Conservation (phyloP, 805 yeast species). For the Candida coleopterorum region DNA sequence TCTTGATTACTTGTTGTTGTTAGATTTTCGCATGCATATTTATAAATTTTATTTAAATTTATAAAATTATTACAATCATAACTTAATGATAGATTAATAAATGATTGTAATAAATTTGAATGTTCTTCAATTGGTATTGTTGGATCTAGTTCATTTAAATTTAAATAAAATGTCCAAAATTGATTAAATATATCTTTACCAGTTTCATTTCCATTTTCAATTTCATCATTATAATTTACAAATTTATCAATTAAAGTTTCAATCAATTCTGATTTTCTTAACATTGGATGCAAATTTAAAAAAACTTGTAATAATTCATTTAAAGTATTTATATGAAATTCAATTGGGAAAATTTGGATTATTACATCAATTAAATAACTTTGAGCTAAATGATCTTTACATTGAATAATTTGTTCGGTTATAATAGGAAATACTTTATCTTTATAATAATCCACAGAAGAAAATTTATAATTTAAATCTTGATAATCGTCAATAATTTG, state of each 20-base stretch:
- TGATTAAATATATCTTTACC: constrained; percentile 44
- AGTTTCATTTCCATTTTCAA: constrained; percentile 1
- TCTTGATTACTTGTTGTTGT: constrained; percentile 13
- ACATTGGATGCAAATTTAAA: constrained; percentile 61
- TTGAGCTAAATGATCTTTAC: constrained; percentile 89
- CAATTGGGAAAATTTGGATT: constrained; percentile 92
- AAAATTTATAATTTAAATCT: constrained; percentile 16
- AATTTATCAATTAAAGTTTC: constrained; percentile 70
- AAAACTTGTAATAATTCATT: constrained; percentile 62
- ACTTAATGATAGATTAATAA: constrained; percentile 57
- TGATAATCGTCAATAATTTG: constrained; percentile 73
- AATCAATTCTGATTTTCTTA: constrained; percentile 63
- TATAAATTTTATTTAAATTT: constrained; percentile 58
- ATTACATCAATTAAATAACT: constrained; percentile 86
- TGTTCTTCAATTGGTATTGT: constrained; percentile 65
- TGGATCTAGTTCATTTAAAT: constrained; percentile 53
- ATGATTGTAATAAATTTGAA: constrained; percentile 59
- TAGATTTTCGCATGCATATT: constrained; percentile 46
- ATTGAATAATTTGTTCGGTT: constrained; percentile 87
- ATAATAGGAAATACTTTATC: constrained; percentile 68
- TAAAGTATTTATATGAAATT: constrained; percentile 76
- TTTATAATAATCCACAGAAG: constrained; percentile 31
- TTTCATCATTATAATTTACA: constrained; percentile 28
- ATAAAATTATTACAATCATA: constrained; percentile 58
- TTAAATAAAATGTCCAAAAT: constrained; percentile 62